phyloP scores from a whole-genome alignment of 306 rosid species.

The Malus sieversii region DNA sequence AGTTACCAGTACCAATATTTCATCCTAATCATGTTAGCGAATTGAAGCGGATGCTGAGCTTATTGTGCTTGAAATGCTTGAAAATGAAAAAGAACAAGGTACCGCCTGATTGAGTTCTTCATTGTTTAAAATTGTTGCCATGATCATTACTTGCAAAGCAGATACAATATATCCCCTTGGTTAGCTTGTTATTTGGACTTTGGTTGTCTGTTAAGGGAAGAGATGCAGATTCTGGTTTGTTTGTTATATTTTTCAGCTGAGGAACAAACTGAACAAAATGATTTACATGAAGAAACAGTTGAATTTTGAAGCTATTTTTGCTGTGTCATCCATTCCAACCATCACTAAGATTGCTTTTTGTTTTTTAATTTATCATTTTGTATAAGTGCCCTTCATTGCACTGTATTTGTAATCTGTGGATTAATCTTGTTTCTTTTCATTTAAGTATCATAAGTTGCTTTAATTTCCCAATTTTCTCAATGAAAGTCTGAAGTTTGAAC shows the following conservation, averaged over 20 bases:
- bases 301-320: background rate
- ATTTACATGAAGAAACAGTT: background rate
- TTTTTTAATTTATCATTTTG: background rate
- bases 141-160: background rate
- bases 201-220: background rate
- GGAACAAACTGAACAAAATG: background rate
- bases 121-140: background rate
- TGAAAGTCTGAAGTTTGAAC: background rate
- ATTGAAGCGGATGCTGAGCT: constrained; percentile 56
- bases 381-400: background rate
- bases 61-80: constrained; percentile 69
- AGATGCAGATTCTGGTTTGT: background rate
- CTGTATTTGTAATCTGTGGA: background rate
- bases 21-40: constrained; percentile 84
- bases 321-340: background rate
- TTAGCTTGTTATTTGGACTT: background rate
- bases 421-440: background rate
- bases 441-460: too few relatives aligned
- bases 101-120: constrained; percentile 11
- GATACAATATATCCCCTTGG: background rate
- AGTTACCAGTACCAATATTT: constrained; percentile 74
- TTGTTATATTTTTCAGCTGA: background rate
- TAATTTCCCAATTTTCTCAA: background rate
- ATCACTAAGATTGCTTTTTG: background rate
- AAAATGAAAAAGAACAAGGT: constrained; percentile 73